Evolutionary conservation across 1,284 basidiomycete species (phyloP).

Genomic region (Kwoniella shivajii): DNA sequence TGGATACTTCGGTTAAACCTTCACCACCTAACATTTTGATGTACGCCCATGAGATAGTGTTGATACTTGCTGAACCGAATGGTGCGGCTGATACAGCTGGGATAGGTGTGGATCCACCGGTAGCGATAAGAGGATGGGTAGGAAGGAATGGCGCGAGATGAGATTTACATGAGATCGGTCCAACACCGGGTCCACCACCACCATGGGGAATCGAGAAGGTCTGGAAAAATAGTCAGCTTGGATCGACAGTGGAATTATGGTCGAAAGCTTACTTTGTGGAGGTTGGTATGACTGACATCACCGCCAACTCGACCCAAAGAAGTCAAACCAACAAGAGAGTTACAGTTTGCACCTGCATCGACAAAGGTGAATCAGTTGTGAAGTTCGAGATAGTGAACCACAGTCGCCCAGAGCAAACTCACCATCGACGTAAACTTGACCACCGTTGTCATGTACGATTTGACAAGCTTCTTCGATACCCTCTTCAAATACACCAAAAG

Average conservation of each 20-base stretch:
- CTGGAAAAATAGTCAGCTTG: conserved; percentile 23
- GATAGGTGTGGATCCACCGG: conserved; percentile 73
- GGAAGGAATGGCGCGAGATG: conserved; percentile 95
- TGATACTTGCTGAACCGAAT: conserved; percentile 91
- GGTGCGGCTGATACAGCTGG: conserved; percentile 88
- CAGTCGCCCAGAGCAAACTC: neutral
- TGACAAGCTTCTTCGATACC: conserved; percentile 89
- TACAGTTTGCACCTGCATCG: conserved; percentile 73
- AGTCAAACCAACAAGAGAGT: conserved; percentile 92
- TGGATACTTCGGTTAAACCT: conserved; percentile 82
- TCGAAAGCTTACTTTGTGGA: conserved; percentile 75
- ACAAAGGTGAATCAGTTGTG: neutral
- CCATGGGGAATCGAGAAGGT: conserved; percentile 76
- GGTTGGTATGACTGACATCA: conserved; percentile 96
- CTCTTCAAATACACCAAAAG: conserved; percentile 95
- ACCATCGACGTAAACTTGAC: conserved; percentile 97
- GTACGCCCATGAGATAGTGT: conserved; percentile 97
- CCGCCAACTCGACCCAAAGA: conserved; percentile 95
- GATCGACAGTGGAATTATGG: neutral
- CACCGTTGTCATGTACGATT: conserved; percentile 91
- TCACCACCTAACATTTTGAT: conserved; percentile 95
- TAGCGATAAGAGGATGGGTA: conserved; percentile 74
- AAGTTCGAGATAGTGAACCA: neutral
- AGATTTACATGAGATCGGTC: conserved; percentile 90
- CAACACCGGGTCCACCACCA: conserved; percentile 88